Percentiles rank a stretch among this genome's conserved stretches.
Conservation (phyloP, 495 filamentous ascomycete genomes). For the Penicillium dipodomyicola region DNA sequence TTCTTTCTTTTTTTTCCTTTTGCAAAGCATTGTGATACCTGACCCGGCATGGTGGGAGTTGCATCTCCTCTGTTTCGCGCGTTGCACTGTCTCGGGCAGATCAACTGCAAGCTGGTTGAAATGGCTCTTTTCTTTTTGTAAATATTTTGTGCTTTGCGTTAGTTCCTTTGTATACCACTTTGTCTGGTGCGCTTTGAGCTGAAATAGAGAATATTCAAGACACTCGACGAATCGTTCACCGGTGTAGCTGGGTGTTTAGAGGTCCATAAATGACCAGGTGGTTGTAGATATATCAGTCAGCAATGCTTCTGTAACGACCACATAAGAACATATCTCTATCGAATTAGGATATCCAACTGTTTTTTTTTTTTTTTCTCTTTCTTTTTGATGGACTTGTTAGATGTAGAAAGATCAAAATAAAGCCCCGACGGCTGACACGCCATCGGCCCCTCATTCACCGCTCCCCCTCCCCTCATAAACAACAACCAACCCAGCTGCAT, state of each 20-base stretch:
- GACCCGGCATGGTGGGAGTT: conserved; percentile 30
- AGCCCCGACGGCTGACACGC: neutral
- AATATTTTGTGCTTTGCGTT: conserved; percentile 27
- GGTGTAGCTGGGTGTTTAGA: neutral
- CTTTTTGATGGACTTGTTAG: neutral
- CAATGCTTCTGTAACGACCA: neutral
- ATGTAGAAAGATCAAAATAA: neutral
- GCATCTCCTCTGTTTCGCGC: conserved; percentile 22
- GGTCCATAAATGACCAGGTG: neutral
- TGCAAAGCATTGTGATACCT: conserved; percentile 33
- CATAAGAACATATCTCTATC: neutral
- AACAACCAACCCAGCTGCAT: conserved; percentile 13
- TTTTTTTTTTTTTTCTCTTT: neutral
- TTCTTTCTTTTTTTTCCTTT: conserved; percentile 4
- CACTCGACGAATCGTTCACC: neutral
- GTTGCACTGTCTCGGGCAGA: conserved; percentile 10
- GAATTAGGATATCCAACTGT: neutral
- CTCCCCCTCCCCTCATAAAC: conserved; percentile 28
- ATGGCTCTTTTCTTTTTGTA: conserved; percentile 19
- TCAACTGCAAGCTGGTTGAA: conserved; percentile 19
- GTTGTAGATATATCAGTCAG: neutral
- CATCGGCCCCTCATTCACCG: conserved; percentile 24
- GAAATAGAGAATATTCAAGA: conserved; percentile 8
- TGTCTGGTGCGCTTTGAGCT: conserved; percentile 12
- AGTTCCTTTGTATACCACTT: conserved; percentile 26